Evolutionary conservation across 305 asterid genomes (phyloP), one percentile per base, ranked within the genome.

Genomic region (Fraxinus floribunda): DNA sequence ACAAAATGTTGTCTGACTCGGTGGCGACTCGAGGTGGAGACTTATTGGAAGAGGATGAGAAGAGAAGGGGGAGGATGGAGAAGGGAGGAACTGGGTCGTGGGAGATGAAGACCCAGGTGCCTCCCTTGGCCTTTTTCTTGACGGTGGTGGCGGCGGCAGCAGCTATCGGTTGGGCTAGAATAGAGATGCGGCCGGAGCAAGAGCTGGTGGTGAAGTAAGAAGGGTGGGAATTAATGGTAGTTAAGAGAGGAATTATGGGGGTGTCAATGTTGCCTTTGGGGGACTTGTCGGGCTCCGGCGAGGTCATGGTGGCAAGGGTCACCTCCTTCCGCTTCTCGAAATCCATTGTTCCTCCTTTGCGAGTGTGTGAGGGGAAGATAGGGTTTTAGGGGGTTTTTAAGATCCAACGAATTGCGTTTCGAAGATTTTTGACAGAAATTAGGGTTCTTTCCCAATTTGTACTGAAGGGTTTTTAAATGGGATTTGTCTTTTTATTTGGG

Each of bases 161-260:
- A 84, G 79, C 79, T 83, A 77, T 78, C 73, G 97, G 97, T 71
- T 89, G 97, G 60, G 96, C 89, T 82, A 97, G 93, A 87, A 97
- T 86, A 83, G 99, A 92, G 82, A 97, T 93, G 79, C 99, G 97
- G 77, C 99, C 98, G 81, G 99, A 97, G 90, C 99, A 97, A 60
- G 99, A 97, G 87, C 98, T 93, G 84, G 99, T 97, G 83, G 99
- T 97, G 96, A 94, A 97, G 91, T 88, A 94, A 16, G 94, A 91
- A 24, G 93, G 89, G 80, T 97, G 97, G 74, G 96, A 91, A 86
- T 94, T 97, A 87, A 97, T 84, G 70, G 93, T 81, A 77, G 84
- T 78, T 79, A 97, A 84, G 66, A 97, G 93, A 55, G 95, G 92
- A 87, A 94, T 88, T 3, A 97, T 93, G 30, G 98, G 97, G 10